Conservation (phyloP, 208 protist genomes). For the Acanthamoeba pearcei region DNA sequence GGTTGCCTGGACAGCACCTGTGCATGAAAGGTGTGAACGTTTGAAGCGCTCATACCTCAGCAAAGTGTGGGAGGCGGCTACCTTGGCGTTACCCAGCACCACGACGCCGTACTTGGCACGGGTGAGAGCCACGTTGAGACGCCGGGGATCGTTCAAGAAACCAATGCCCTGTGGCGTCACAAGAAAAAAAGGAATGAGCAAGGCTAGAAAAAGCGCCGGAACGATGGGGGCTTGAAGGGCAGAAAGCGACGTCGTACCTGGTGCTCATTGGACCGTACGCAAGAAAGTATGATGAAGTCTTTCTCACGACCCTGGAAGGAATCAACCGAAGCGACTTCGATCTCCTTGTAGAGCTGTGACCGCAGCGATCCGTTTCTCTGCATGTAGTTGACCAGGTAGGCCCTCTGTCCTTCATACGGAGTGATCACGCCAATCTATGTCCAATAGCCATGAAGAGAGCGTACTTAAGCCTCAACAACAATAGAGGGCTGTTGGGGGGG, state of each 20-base stretch:
- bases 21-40: too few species aligned
- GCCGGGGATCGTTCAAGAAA: conserved; percentile 96
- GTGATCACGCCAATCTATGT: conserved; percentile 97
- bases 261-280: conserved; percentile 96
- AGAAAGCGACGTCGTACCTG: conserved; percentile 75
- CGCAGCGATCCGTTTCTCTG: conserved; percentile 89
- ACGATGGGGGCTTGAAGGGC: background rate
- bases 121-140: conserved; percentile 98
- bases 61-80: conserved; percentile 88
- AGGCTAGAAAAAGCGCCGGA: background rate
- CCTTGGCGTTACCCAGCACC: conserved; percentile 96
- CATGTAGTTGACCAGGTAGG: conserved; percentile 94
- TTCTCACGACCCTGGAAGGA: conserved; percentile 98
- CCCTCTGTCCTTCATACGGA: conserved; percentile 98
- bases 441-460: background rate
- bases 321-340: conserved; percentile 94
- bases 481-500: background rate
- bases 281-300: conserved; percentile 98
- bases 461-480: background rate
- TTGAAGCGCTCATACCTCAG: background rate
- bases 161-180: conserved; percentile 91
- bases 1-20: conserved; percentile 79
- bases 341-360: conserved; percentile 89
- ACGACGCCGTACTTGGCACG: conserved; percentile 96
- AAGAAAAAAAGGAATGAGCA: background rate